Evolutionary conservation across 257 asterid species (phyloP), one percentile per base, ranked within the genome.

Genomic region (Przewalskia tangutica): DNA sequence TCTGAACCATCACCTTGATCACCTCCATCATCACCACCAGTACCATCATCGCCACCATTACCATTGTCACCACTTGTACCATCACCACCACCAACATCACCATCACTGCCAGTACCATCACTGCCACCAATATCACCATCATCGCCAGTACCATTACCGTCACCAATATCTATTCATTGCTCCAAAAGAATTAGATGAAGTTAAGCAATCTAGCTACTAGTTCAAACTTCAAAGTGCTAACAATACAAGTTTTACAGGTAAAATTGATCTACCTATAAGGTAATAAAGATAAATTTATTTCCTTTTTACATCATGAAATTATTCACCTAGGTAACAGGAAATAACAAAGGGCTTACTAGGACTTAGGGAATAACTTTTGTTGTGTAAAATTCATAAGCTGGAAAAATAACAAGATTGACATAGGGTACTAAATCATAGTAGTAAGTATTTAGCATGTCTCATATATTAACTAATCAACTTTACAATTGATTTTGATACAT

Each of bases 1-100:
- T 77, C 77, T 5, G 90, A 67, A 14, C 86, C 85, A 0, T 80
- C 84, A 7, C 84, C 73, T 7, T 12, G 62, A 13, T 36, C 83
- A 8, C 44, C 81, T 3, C 85, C 80, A 12, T 11, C 64, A 63
- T 38, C 64, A 14, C 62, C 56, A 10, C 62, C 44, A 27, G n/a
- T 38, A 8, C 78, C 77, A 56, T 32, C 51, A 55, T 14, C 81
- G 36, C 36, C 75, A 53, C 18, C 27, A 65, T 60, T 48, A 18
- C 77, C 79, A 12, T 13, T 78, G 44, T 17, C 32, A 2, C 50
- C 81, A 16, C 34, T 8, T 8, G 5, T 2, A 11, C 8, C 17
- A 62, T 38, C 68, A 8, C 3, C 14, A 38, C 77, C 77, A 38
- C 38, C 9, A 40, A 3, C 7, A 2, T 4, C 77, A 8, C 77